Base-by-base conservation (phyloP, 129 eudicot species). In the Apium graveolens region DNA sequence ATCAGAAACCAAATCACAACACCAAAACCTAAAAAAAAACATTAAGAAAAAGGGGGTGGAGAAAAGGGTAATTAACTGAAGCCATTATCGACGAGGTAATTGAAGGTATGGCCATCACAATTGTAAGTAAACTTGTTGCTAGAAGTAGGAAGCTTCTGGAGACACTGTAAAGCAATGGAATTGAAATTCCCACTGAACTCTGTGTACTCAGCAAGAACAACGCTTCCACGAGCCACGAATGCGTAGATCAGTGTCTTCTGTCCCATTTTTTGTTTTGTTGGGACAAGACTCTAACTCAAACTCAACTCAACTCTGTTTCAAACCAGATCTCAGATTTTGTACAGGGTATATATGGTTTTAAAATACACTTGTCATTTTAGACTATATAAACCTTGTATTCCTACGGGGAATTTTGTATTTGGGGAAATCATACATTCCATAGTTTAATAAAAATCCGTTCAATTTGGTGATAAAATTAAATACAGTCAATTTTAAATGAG, bases 131-230 rank as follows among this genome's bases (percentile, higher is more conserved):
- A 86, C 80, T 83, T 86, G 78, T 86, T 86, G 49, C 77, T 86
- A 35, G 83, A 81, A 14, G 90, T 13, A 24, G 90, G 90, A 75
- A 86, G 90, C 82, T 86, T 86, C 82, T 81, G 90, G 45, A 86
- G 90, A 80, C 90, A 86, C 78, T 86, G 90, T 17, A 68, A 81
- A 0, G 90, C 90, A 18, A 83, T 86, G 38, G 88, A 81, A 37
- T 82, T 87, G 84, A 87, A 87, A 63, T 87, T 87, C 12, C 90
- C 90, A 32, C 82, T 84, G 82, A 87, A 87, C 73, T 87, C 90
- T 7, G 90, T 87, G 84, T 84, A 84, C 71, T 87, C 90, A 0
- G 72, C 78, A 55, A 87, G 60, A 20, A 84, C 29, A 41, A 84
- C 82, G 71, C 80, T 84, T 9, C 90, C 90, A 2, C 90, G 79